These are phyloP conservation scores for Geosmithia putterillii DNA, from an alignment of 2,329 filamentous ascomycete genomes.

Conservation along the genomic window DNA sequence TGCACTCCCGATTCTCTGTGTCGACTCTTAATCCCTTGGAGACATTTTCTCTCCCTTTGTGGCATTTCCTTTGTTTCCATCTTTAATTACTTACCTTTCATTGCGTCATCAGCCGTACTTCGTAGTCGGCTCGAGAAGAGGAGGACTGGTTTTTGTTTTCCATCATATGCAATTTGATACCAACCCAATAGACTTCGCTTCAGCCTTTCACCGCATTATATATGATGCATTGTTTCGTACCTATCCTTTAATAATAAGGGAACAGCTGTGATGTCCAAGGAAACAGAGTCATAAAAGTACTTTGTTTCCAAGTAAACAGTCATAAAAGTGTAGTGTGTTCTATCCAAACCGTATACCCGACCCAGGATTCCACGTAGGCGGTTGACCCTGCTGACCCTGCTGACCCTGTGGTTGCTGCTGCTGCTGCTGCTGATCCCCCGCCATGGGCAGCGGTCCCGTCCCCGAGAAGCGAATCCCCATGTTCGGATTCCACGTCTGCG, in stretches of 20 bases:
- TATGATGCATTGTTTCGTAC: no score
- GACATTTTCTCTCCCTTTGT: background rate
- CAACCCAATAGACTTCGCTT: background rate
- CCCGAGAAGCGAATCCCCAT: slow-evolving; percentile 43
- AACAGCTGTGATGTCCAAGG: no score
- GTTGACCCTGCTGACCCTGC: slow-evolving; percentile 10
- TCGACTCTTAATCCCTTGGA: background rate
- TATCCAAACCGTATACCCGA: slow-evolving; percentile 44
- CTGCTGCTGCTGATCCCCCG: slow-evolving; percentile 6
- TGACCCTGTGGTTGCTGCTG: slow-evolving; percentile 12
- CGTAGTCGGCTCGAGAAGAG: no score
- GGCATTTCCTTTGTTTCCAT: background rate
- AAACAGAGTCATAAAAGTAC: no score
- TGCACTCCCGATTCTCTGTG: background rate
- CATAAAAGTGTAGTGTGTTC: background rate
- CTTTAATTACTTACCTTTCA: background rate
- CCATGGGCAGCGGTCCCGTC: background rate
- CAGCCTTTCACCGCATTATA: background rate
- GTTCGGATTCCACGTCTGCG: slow-evolving; percentile 57
- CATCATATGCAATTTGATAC: background rate
- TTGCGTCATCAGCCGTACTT: background rate
- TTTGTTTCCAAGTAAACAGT: no score
- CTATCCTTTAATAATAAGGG: no score
- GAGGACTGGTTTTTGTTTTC: background rate
- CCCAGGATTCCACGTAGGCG: slow-evolving; percentile 44